Evolutionary conservation across 2,329 filamentous ascomycete genomes (phyloP).

Genomic region (Neopestalotiopsis rosae): DNA sequence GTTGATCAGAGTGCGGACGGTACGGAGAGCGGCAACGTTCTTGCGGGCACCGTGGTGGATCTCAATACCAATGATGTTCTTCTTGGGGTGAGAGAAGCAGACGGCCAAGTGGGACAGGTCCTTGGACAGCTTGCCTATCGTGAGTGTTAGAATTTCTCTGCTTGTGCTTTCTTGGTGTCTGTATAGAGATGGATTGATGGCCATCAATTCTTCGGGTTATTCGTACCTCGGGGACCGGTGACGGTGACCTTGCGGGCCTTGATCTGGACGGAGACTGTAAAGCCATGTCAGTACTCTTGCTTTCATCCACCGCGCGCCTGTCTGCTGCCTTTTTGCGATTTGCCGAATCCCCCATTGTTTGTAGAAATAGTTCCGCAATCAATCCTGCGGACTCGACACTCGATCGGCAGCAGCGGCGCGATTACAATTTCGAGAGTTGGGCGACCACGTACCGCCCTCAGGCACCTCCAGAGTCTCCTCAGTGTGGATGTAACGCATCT

Average conservation of each 20-base stretch:
- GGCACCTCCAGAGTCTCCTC: slow-evolving; percentile 95
- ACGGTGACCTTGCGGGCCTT: slow-evolving; percentile 96
- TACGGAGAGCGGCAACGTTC: slow-evolving; percentile 96
- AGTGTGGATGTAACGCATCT: slow-evolving; percentile 99
- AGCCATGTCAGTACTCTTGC: background rate
- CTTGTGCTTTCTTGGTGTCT: background rate
- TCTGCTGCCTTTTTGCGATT: background rate
- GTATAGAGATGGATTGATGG: background rate
- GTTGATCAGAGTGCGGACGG: slow-evolving; percentile 97
- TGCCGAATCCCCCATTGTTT: background rate
- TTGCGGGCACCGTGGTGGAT: slow-evolving; percentile 98
- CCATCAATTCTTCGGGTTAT: slow-evolving; percentile 21
- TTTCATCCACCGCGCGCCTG: background rate
- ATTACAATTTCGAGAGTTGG: slow-evolving; percentile 28
- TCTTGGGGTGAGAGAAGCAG: slow-evolving; percentile 88
- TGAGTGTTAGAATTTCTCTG: background rate
- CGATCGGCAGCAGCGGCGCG: background rate
- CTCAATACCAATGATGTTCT: slow-evolving; percentile 91
- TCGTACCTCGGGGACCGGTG: slow-evolving; percentile 89
- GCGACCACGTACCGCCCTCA: slow-evolving; percentile 82
- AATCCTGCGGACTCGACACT: slow-evolving; percentile 1
- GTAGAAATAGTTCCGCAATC: background rate
- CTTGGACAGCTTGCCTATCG: slow-evolving; percentile 89
- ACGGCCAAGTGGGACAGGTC: slow-evolving; percentile 96
- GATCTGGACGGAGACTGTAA: slow-evolving; percentile 93